A percentile compares a stretch with the other conserved stretches of the same genome.
Evolutionary conservation across 495 filamentous ascomycete genomes (phyloP).

Genomic region (Amorphotheca resinae): DNA sequence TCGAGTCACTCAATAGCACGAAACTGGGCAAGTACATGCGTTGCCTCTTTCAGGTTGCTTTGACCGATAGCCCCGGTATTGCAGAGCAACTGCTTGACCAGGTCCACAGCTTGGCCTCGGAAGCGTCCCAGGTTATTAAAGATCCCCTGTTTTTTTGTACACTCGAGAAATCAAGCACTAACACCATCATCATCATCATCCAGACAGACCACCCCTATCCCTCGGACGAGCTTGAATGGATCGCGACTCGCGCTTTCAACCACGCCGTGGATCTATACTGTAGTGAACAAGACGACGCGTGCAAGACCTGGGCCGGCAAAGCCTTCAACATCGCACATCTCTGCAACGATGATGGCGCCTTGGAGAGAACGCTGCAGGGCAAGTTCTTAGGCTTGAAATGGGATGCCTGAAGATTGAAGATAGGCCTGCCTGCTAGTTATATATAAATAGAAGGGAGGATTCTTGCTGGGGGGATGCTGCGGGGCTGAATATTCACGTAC

Average conservation of each 20-base stretch:
- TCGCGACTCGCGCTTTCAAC: conserved; percentile 65
- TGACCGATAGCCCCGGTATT: conserved; percentile 26
- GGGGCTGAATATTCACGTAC: no score
- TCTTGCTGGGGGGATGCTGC: no score
- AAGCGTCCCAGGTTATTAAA: conserved; percentile 28
- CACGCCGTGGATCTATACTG: conserved; percentile 61
- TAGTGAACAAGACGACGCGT: conserved; percentile 38
- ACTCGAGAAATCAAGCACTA: neutral
- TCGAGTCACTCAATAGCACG: conserved; percentile 35
- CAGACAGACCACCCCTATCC: conserved; percentile 45
- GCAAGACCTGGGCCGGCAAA: conserved; percentile 51
- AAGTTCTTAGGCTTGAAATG: conserved; percentile 38
- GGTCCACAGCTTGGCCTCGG: conserved; percentile 35
- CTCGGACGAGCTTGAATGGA: conserved; percentile 60
- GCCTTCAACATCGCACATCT: conserved; percentile 51
- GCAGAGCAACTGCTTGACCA: conserved; percentile 47
- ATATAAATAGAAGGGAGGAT: no score
- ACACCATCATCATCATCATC: no score
- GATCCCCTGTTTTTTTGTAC: neutral
- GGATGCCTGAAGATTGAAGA: neutral
- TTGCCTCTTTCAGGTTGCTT: conserved; percentile 54
- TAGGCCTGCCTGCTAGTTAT: no score
- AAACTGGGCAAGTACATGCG: conserved; percentile 60
- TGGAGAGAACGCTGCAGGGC: conserved; percentile 40
- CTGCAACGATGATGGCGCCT: conserved; percentile 34